Evolutionary conservation across 192 early-diverging fungal genomes (phyloP).

Genomic region (Chytriomyces hyalinus): DNA sequence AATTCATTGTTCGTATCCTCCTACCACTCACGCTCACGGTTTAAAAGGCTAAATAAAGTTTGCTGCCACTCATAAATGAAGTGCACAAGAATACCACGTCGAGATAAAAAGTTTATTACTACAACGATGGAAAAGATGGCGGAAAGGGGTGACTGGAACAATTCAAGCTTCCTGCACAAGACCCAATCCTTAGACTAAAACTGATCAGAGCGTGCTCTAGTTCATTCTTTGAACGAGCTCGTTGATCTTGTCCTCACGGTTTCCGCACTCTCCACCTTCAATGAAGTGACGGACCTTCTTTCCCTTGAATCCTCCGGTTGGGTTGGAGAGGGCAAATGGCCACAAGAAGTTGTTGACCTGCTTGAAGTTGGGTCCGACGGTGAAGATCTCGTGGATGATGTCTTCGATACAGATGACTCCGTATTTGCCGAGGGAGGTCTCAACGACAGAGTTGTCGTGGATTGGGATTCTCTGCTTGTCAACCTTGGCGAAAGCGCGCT

Average conservation of each 20-base stretch:
- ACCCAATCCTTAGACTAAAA: not conserved
- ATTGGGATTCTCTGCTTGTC: conserved; percentile 97
- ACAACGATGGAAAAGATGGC: too few relatives aligned
- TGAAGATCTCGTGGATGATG: conserved; percentile 97
- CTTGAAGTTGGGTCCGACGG: conserved; percentile 97
- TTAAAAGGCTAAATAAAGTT: too few relatives aligned
- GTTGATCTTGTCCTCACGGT: conserved; percentile 98
- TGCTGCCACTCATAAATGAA: too few relatives aligned
- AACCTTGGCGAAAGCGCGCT: conserved; percentile 99
- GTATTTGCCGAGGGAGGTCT: conserved; percentile 87
- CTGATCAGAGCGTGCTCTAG: conserved; percentile 57
- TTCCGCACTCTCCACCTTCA: conserved; percentile 96
- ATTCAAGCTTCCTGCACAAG: not conserved
- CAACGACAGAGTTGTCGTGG: conserved; percentile 94
- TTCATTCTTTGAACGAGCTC: conserved; percentile 94
- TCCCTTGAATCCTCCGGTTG: conserved; percentile 90
- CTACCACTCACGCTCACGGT: too few relatives aligned
- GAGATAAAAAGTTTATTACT: too few relatives aligned
- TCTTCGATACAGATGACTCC: conserved; percentile 99
- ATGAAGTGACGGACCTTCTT: conserved; percentile 97
- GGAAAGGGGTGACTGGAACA: too few relatives aligned
- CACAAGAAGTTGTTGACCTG: conserved; percentile 98
- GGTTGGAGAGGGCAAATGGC: conserved; percentile 99
- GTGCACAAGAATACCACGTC: too few relatives aligned
- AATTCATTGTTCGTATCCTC: too few relatives aligned